Base-by-base conservation (phyloP, 306 rosid genomes). In the Prinsepia uniflora region DNA sequence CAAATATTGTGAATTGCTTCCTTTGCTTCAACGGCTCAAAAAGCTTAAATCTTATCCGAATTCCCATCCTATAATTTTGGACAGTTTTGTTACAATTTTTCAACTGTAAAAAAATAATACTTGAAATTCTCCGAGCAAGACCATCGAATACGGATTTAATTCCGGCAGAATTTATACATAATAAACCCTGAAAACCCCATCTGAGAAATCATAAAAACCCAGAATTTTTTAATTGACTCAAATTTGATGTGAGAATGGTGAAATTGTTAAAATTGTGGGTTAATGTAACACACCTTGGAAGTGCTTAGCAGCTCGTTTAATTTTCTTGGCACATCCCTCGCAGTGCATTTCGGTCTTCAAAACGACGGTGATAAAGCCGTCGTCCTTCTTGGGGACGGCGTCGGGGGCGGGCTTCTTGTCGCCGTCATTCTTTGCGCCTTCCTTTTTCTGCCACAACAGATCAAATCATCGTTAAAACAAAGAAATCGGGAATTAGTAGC, bases 261-360 rank as follows among this genome's bases (percentile, higher is more conserved):
- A 19, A 39, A 22, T 22, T 56, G 61, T 22, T 53, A 0, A 24
- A 3, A 3, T 5, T 34, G 42, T 41, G 17, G 46, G 55, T 7
- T 30, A 2, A 30, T 30, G 36, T 11, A 40, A 40, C 62, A 2
- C 81, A 92, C 98, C 97, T 5, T 79, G 71, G 63, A 90, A 52
- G 63, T 71, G 68, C 20, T 84, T 82, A 41, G 87, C 85, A 6
- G 77, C 79, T 47, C 83, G 87, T 79, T 81, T 90, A 68, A 88
- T 76, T 70, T 89, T 88, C 79, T 87, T 81, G 1, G 87, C 94
- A 59, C 97, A 89, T 5, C 98, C 98, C 13, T 89, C 97, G 67
- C 97, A 90, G 84, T 90, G 96, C 80, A 87, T 63, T n/a, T 88
- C 97, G 9, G 89, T 75, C 83, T 83, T 93, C 19, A 78, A 83